Evolutionary conservation across 129 eudicot species (phyloP), one percentile per base, ranked within the genome.

Genomic region (Calendula officinalis): DNA sequence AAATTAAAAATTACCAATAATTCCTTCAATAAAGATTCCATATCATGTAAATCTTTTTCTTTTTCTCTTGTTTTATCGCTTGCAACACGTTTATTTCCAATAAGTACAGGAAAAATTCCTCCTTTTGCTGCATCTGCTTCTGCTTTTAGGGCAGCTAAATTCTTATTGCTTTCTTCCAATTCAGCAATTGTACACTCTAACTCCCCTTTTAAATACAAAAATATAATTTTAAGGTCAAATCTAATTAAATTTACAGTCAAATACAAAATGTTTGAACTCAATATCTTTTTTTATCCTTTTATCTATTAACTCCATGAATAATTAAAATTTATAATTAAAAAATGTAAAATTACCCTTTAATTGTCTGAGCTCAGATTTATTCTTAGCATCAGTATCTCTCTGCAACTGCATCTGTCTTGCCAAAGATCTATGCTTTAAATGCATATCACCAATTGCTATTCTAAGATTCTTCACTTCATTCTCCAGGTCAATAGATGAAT

Each of bases 11-110:
- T 42, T 79, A 88, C 98, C 95, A 72, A 39, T 64, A 83, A 73
- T 62, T 92, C 95, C 83, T 85, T 92, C 40, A 88, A 76, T 33
- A 81, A 62, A 27, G 89, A 81, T 76, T 92, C 98, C 95, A 85
- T 77, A 45, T 85, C 96, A 63, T 83, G 96, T 80, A 88, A 65
- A 65, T 92, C 95, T 65, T 82, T 83, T 64, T 85, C 84, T 71
- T 83, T 85, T 64, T 92, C 96, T 45, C 81, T 76, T 3, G 77
- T 71, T 65, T 78, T 85, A 49, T 85, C 98, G 56, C 69, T 66
- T 76, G 78, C 78, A 55, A 65, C 64, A 73, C 71, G 87, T 82
- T 81, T 92, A 71, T 83, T 87, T 35, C 87, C 91, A 38, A 72
- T 60, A 63, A 88, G 79, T 41, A 85, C 85, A 70, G 95, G 98